Evolutionary conservation across 176 grass and related monocot genomes (phyloP), one percentile per base, ranked within the genome.

Genomic region (Juncus inflexus): DNA sequence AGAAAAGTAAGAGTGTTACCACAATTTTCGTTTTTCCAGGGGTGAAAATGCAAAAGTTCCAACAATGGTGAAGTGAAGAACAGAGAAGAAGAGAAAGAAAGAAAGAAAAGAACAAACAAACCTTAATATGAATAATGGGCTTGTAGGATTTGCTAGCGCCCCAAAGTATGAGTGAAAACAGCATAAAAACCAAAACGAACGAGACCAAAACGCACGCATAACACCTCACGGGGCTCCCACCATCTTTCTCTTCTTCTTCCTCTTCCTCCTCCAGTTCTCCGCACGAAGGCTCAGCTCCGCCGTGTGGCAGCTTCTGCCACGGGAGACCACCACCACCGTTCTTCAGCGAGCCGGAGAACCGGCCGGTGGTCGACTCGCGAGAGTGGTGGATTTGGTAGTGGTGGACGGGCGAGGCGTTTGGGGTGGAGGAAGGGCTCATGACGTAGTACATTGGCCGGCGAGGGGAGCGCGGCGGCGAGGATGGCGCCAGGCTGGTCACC

Each of bases 101-200:
- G 2, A 15, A 35, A 5, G 28, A 4, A 15, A 28, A 2, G 12
- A 35, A 7, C 7, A 35, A 70, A 55, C 60, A 1, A 67, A 91
- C 94, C 94, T 99, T 90, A 78, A 99, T 80, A 16, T 67, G 56
- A 66, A 99, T 55, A 43, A 86, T 55, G 3, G 94, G 94, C 74
- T 99, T 99, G 85, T 92, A 92, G 5, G 88, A 73, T 50, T 80
- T 90, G 88, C 88, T 92, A 6, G 89, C 94, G 56, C 85, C 89
- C 94, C 89, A 99, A 0, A 99, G 80, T 67, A 99, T 84, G 40
- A 99, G 80, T 49, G 87, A 53, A 67, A 99, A 99, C 83, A 99
- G 82, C 9, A 83, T 82, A 72, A 99, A 92, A 9, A 99, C 76
- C 52, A 76, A 60, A 50, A 86, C 37, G 71, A 99, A 99, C 7